Percentiles rank a stretch among this genome's conserved stretches.
Conservation (phyloP, 192 early-diverging fungal genomes). For the Kappamyces sp. region DNA sequence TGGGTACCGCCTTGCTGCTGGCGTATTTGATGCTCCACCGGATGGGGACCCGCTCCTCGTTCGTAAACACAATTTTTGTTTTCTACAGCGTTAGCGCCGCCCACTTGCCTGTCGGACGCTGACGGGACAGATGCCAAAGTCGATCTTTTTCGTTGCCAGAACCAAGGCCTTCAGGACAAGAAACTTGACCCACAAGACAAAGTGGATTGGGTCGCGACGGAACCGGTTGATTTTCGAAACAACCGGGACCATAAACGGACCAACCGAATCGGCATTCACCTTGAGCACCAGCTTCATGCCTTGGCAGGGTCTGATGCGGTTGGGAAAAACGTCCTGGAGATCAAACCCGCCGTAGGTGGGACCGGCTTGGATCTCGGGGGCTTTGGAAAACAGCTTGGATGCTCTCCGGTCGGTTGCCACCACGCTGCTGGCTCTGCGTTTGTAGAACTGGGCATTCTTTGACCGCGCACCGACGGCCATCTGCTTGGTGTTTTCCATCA, state of each 20-base stretch:
- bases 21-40: conserved; percentile 33
- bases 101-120: conserved; percentile 37
- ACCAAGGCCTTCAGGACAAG: conserved; percentile 40
- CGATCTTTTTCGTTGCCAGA: conserved; percentile 40
- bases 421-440: no score
- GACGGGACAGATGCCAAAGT: conserved; percentile 46
- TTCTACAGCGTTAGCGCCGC: conserved; percentile 16
- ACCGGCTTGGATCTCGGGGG: no score
- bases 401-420: no score
- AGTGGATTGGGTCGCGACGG: conserved; percentile 33
- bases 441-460: no score
- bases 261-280: no score
- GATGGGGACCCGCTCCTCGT: conserved; percentile 35
- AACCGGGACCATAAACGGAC: neutral
- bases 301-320: no score
- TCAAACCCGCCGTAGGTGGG: no score
- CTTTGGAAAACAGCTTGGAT: no score
- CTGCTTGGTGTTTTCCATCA: neutral
- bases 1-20: conserved; percentile 21
- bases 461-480: neutral
- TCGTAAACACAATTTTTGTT: conserved; percentile 40
- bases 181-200: conserved; percentile 35
- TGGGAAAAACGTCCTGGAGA: no score
- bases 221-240: conserved; percentile 16
- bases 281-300: no score